Evolutionary conservation across 805 yeast species (phyloP).

Genomic region (Hanseniaspora taiwanica): DNA sequence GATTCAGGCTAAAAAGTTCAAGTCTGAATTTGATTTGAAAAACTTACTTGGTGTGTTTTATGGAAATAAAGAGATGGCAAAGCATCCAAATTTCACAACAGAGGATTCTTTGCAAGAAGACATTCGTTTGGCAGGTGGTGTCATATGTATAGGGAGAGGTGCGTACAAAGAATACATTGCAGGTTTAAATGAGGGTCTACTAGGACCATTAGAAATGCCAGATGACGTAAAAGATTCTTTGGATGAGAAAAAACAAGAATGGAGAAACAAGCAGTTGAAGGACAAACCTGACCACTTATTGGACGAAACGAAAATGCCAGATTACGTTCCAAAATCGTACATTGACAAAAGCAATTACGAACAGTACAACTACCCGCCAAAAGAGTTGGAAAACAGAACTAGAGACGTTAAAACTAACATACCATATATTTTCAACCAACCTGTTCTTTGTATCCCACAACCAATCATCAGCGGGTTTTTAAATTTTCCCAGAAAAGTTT

Average conservation of each 20-base stretch:
- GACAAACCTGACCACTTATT: slow-evolving; percentile 8
- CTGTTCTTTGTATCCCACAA: slow-evolving; percentile 60
- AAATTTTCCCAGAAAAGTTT: slow-evolving; percentile 62
- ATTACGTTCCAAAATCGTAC: slow-evolving; percentile 50
- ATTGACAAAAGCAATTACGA: slow-evolving; percentile 42
- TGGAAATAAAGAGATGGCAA: slow-evolving; percentile 14
- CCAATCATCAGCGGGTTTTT: slow-evolving; percentile 71
- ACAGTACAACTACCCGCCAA: slow-evolving; percentile 35
- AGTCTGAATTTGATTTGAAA: slow-evolving; percentile 28
- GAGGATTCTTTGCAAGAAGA: slow-evolving; percentile 29
- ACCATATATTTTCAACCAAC: slow-evolving; percentile 60
- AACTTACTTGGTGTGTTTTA: slow-evolving; percentile 49
- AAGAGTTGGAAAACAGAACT: slow-evolving; percentile 35
- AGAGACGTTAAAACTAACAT: slow-evolving; percentile 22
- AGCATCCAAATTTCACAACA: slow-evolving; percentile 17
- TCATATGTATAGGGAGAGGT: slow-evolving; percentile 88
- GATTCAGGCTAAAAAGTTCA: slow-evolving; percentile 11
- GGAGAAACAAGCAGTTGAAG: slow-evolving; percentile 11
- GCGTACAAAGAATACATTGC: slow-evolving; percentile 83
- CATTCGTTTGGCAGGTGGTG: slow-evolving; percentile 58
- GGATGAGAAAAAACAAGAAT: slow-evolving; percentile 10
- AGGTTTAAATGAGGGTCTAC: slow-evolving; percentile 88
- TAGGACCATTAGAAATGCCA: slow-evolving; percentile 72
- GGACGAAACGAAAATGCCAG: slow-evolving; percentile 16
- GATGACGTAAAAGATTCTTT: slow-evolving; percentile 1